Base-by-base conservation (phyloP, 352 stramenopile species). In the Hyaloperonospora brassicae region DNA sequence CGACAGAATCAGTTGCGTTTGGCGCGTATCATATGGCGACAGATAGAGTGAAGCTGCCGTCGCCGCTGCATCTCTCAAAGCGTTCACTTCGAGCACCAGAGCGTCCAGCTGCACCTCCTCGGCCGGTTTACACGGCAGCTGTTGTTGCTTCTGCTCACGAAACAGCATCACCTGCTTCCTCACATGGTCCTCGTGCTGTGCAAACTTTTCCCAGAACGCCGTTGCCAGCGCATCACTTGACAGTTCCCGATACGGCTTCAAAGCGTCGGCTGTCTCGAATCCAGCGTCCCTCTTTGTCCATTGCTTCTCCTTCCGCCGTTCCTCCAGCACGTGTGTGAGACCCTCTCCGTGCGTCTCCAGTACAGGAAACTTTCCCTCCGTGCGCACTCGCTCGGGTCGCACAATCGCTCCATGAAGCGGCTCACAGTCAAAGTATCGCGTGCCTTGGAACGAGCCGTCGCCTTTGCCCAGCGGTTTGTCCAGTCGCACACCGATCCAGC, bases 1-100 rank as follows among this genome's bases (percentile, higher is more conserved):
- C 21, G 62, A 47, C 24, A 90, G 38, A 47, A 89, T 84, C 22
- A 83, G 38, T 52, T 93, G 79, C 25, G 82, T 80, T 34, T 92
- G 79, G 11, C 85, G 82, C 47, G 84, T 84, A 52, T 95, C 86
- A 47, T 95, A 95, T 36, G 80, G 76, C n/a, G 84, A 88, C 38
- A 95, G 58, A 56, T 78, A 91, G 23, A 95, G 53, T 34, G 84
- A 87, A 7, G 82, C 76, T n/a, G 73, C 80, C 0, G 68, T 76
- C 1, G 80, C 78, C 1, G 74, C 65, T 6, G 75, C 59, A 39
- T 91, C 72, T 13, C 74, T 62, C 74, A 91, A 82, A 23, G 41
- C 62, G 42, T 82, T 67, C 21, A 87, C 66, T 12, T 61, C 24
- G 10, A 76, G 46, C 44, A 87, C 61, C 21, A 86, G 57, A 0